phyloP scores from a whole-genome alignment of 805 yeast species.

The Ogataea haglerorum region DNA sequence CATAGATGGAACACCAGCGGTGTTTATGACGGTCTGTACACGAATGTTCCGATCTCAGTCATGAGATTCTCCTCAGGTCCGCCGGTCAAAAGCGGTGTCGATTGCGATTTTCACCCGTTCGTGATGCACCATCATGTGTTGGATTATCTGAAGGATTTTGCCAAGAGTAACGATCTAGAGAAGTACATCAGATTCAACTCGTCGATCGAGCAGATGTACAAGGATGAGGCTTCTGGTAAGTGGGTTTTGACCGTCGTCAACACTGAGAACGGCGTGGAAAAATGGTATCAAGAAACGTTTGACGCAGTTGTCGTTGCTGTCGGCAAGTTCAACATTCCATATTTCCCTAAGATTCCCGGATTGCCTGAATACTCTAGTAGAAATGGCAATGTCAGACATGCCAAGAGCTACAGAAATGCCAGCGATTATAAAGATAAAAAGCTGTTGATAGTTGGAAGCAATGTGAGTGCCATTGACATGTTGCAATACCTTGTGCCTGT shows the following conservation, averaged over 20 bases:
- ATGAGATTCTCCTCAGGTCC: conserved; percentile 37
- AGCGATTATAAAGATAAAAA: conserved; percentile 29
- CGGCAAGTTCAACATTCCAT: conserved; percentile 42
- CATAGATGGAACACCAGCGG: conserved; percentile 35
- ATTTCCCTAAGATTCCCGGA: conserved; percentile 35
- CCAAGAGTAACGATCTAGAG: conserved; percentile 27
- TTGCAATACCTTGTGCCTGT: conserved; percentile 39
- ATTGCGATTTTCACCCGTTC: conserved; percentile 19
- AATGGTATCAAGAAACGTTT: conserved; percentile 40
- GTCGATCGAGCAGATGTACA: conserved; percentile 32
- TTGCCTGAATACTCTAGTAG: conserved; percentile 29
- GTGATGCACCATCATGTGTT: conserved; percentile 21
- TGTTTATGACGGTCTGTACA: conserved; percentile 36
- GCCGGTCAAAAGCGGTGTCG: conserved; percentile 14
- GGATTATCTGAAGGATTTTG: conserved; percentile 20
- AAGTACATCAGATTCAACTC: conserved; percentile 35
- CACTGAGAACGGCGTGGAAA: conserved; percentile 17
- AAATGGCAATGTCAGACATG: conserved; percentile 31
- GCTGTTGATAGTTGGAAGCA: conserved; percentile 35
- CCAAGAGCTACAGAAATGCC: conserved; percentile 30
- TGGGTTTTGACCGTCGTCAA: conserved; percentile 4
- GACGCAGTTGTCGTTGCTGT: conserved; percentile 41
- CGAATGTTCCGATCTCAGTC: conserved; percentile 39
- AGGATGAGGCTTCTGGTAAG: conserved; percentile 11
- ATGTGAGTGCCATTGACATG: conserved; percentile 66